Evolutionary conservation across 2,329 filamentous ascomycete species (phyloP).

Genomic region (Knufia fluminis): DNA sequence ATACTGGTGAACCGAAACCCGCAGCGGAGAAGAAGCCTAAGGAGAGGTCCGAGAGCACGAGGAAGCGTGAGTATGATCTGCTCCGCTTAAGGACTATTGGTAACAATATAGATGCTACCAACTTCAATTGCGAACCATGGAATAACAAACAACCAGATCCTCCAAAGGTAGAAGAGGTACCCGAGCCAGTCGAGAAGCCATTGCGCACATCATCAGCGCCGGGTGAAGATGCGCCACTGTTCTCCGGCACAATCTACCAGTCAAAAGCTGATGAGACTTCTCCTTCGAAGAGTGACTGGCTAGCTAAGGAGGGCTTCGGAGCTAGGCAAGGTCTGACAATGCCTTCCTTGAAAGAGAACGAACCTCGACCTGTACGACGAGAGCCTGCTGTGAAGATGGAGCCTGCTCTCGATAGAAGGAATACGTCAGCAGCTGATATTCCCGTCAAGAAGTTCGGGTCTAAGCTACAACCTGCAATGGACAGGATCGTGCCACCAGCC

Average conservation of each 20-base stretch:
- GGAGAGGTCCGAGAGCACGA: slow-evolving; percentile 12
- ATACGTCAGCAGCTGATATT: neutral
- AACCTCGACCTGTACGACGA: neutral
- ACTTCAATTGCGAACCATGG: slow-evolving; percentile 14
- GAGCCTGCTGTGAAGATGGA: slow-evolving; percentile 9
- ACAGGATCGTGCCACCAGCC: neutral
- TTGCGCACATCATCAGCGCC: slow-evolving; percentile 13
- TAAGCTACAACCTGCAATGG: slow-evolving; percentile 7
- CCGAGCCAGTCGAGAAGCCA: neutral
- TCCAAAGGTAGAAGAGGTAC: neutral
- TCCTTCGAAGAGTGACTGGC: slow-evolving; percentile 13
- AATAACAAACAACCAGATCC: slow-evolving; percentile 1
- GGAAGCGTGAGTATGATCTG: slow-evolving; percentile 14
- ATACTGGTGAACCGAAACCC: slow-evolving; percentile 11
- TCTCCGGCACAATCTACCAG: slow-evolving; percentile 22
- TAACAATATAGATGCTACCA: slow-evolving; percentile 21
- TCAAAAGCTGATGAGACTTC: neutral
- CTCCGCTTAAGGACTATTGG: slow-evolving; percentile 16
- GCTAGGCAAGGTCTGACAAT: neutral
- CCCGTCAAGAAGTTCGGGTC: slow-evolving; percentile 6
- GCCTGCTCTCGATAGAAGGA: slow-evolving; percentile 16
- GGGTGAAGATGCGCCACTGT: slow-evolving; percentile 18
- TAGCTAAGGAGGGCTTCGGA: slow-evolving; percentile 16
- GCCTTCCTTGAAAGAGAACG: neutral
- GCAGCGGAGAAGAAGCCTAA: neutral